Conservation (phyloP, 345 rosid genomes). For the Citrus unshiu region DNA sequence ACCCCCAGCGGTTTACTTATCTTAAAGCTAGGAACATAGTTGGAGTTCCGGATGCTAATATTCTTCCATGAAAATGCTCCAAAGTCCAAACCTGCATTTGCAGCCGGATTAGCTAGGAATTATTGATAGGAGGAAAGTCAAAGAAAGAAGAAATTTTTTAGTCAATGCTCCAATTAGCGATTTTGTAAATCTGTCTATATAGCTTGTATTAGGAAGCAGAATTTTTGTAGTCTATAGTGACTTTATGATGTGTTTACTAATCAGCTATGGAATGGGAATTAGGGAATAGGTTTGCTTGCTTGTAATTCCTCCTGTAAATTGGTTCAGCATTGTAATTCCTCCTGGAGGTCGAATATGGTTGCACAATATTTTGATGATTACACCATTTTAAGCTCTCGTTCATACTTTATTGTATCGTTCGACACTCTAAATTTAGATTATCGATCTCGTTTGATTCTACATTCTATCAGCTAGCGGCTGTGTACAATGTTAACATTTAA, state of each 20-base stretch:
- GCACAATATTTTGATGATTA: no score
- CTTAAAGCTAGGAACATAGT: background rate
- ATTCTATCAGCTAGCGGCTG: no score
- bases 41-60: background rate
- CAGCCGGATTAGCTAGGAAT: background rate
- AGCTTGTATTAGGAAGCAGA: background rate
- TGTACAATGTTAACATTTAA: no score
- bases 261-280: no score
- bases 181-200: background rate
- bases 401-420: no score
- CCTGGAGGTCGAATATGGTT: no score
- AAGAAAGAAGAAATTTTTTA: background rate
- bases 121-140: background rate
- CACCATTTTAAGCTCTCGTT: no score
- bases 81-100: background rate
- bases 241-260: background rate
- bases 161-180: background rate
- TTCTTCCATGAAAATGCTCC: background rate
- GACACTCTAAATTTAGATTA: no score
- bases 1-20: background rate
- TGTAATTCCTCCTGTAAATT: no score
- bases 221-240: background rate
- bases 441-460: no score
- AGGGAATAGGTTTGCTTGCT: no score
- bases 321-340: no score